Conservation (phyloP, 257 asterid species). For the Nicotiana tabacum region DNA sequence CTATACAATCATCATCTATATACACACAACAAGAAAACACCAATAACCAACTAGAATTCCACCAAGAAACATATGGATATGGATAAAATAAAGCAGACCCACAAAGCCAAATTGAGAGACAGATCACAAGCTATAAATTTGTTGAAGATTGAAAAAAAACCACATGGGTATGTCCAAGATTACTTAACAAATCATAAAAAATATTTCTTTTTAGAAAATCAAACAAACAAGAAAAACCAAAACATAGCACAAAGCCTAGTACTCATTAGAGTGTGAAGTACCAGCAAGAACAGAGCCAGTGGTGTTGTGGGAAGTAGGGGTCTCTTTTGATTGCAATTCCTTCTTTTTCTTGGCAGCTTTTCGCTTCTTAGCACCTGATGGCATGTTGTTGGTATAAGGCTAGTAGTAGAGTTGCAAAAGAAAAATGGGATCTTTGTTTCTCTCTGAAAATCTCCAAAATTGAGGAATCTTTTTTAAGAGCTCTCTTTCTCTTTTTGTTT, state of each 20-base stretch:
- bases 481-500: background rate
- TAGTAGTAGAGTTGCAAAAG: background rate
- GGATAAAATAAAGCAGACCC: slow-evolving; percentile 23
- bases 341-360: slow-evolving; percentile 42
- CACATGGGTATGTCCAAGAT: slow-evolving; percentile 26
- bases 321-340: slow-evolving; percentile 19
- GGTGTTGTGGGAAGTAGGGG: background rate
- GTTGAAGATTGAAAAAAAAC: slow-evolving; percentile 4
- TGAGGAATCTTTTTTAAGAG: background rate
- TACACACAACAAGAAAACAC: slow-evolving; percentile 11
- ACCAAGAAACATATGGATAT: slow-evolving; percentile 5
- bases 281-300: slow-evolving; percentile 16
- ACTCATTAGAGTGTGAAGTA: background rate
- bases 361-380: slow-evolving; percentile 30
- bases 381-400: slow-evolving; percentile 32
- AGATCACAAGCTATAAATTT: slow-evolving; percentile 29
- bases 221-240: background rate
- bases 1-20: background rate
- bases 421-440: background rate
- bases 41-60: slow-evolving; percentile 7
- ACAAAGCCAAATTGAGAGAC: slow-evolving; percentile 29
- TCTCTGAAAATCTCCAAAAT: background rate
- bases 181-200: slow-evolving; percentile 10
- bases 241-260: background rate
- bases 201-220: background rate